Evolutionary conservation across 306 rosid genomes (phyloP), one percentile per base, ranked within the genome.

Genomic region (Psophocarpus tetragonolobus): DNA sequence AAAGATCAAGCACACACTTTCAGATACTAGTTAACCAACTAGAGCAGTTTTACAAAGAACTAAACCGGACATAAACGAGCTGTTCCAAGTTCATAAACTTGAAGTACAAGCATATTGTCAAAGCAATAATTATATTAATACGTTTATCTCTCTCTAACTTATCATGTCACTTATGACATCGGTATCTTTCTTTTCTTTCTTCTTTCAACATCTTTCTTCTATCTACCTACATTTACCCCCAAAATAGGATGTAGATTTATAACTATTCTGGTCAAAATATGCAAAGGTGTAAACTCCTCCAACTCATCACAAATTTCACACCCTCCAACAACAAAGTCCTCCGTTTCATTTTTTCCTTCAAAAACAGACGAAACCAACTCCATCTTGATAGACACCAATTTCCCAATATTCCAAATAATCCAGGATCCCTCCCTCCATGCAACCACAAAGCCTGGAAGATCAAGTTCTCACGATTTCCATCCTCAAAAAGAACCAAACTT

Each of bases 381-480:
- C 70, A 29, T 18, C 63, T 56, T 20, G 14, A 51, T 47, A 35
- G 38, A 8, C 30, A 36, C 4, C 58, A 58, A 53, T 38, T 70
- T 62, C 20, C 8, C 0, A 44, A 11, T 8, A 39, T 57, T 51
- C 76, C 61, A 44, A 65, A 70, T 76, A 65, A 35, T n/a, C 36
- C 62, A 48, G 33, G 29, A 77, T 42, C 30, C 56, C 53, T n/a
- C 71, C 23, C 18, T 21, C 47, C 14, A 54, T 68, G 45, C 47
- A 50, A 26, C 50, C 57, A 20, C n/a, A n/a, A n/a, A n/a, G n/a
- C n/a, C n/a, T n/a, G n/a, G n/a, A 47, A 80, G 70, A 10, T 56
- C 35, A 78, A 45, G 54, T 9, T 12, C 35, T 42, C 39, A 26
- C 6, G 27, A 39, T 36, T 9, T 15, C 32, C 14, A 24, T 7